These are phyloP conservation scores for Colletotrichum viniferum DNA, from an alignment of 2,329 filamentous ascomycete species.

Conservation along the genomic window DNA sequence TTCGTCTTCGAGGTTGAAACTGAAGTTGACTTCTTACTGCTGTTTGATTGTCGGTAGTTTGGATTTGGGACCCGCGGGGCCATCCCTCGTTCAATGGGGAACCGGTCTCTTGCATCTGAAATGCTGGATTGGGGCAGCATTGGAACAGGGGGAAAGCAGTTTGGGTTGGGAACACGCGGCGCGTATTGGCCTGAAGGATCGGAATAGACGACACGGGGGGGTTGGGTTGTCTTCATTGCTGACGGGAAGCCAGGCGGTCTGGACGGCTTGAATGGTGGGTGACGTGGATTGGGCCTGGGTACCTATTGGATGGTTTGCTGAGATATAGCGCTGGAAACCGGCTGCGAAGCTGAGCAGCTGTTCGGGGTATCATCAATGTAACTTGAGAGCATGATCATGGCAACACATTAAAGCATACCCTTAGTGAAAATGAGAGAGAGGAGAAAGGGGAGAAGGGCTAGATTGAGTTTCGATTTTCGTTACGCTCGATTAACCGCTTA, in stretches of 20 bases:
- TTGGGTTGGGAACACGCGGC: neutral
- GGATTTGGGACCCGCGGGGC: neutral
- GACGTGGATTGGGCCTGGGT: neutral
- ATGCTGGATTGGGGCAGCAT: no score
- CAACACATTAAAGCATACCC: accelerated
- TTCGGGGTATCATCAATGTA: neutral
- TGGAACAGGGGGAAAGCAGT: neutral
- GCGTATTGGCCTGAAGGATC: neutral
- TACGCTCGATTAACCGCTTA: neutral
- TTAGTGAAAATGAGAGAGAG: neutral
- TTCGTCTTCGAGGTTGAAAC: neutral
- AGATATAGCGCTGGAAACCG: neutral
- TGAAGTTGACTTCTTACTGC: neutral
- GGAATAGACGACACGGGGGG: neutral
- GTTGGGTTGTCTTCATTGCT: neutral
- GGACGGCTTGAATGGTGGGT: neutral
- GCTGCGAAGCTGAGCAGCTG: neutral
- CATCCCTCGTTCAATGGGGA: neutral
- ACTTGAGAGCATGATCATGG: neutral
- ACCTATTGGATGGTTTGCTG: neutral
- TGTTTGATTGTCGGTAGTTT: neutral
- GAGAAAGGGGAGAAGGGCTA: neutral
- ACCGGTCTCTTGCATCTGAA: neutral
- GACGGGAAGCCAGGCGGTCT: neutral
- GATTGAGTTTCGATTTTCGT: neutral